A percentile compares a stretch with the other conserved stretches of the same genome.
These are phyloP conservation scores for Chlorella sp. DNA, from an alignment of 139 green algal genomes.

Conservation along the genomic window DNA sequence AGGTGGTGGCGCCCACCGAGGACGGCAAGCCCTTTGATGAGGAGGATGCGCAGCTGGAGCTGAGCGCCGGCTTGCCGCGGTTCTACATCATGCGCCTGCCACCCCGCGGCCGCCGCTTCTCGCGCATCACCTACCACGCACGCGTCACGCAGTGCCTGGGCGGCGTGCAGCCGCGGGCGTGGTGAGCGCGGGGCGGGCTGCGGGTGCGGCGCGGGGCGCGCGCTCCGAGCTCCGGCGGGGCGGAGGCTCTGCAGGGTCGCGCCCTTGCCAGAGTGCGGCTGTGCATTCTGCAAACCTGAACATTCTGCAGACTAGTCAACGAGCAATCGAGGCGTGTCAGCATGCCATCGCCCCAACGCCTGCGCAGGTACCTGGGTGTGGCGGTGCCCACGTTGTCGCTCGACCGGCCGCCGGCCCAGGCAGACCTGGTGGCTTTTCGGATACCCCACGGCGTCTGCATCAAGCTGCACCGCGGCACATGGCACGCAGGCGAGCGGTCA, in stretches of 20 bases:
- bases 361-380: slow-evolving; percentile 12
- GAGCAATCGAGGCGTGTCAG: background rate
- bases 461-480: slow-evolving; percentile 72
- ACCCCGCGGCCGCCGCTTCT: slow-evolving; percentile 63
- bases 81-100: slow-evolving; percentile 97
- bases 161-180: slow-evolving; percentile 41
- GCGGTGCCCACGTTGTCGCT: background rate
- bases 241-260: background rate
- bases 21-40: slow-evolving; percentile 75
- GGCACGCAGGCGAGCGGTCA: slow-evolving; percentile 65
- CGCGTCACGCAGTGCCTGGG: slow-evolving; percentile 80
- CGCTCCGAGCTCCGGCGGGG: background rate
- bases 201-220: background rate
- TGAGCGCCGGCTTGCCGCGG: slow-evolving; percentile 62
- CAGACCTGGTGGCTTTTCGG: slow-evolving; percentile 54
- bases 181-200: slow-evolving; percentile 48
- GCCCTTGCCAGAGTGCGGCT: background rate
- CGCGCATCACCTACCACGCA: slow-evolving; percentile 91
- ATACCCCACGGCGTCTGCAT: slow-evolving; percentile 51
- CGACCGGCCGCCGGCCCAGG: background rate
- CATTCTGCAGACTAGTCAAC: too few relatives aligned
- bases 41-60: slow-evolving; percentile 66
- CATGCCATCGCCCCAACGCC: background rate
- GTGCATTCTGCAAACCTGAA: too few relatives aligned
- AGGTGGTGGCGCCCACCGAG: slow-evolving; percentile 56